phyloP scores from a whole-genome alignment of 148 eudicot species.

The Fagopyrum tataricum region DNA sequence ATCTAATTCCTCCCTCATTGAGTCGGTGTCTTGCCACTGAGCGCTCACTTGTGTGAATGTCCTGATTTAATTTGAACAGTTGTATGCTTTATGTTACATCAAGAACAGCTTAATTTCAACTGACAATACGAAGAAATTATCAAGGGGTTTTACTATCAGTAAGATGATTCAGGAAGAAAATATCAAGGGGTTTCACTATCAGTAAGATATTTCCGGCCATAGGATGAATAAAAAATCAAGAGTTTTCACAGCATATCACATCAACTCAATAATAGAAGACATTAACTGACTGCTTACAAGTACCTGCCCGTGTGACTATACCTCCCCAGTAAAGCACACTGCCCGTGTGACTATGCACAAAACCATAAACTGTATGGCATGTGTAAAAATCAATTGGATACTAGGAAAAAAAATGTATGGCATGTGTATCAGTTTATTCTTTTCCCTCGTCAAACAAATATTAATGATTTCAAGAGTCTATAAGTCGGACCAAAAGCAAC shows the following conservation, averaged over 20 bases:
- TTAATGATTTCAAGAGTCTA: not conserved
- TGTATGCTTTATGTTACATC: not conserved
- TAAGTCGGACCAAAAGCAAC: not conserved
- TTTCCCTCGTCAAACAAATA: not conserved
- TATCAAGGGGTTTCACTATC: not conserved
- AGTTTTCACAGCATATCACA: not conserved
- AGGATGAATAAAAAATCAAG: not conserved
- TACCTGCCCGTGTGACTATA: too few species aligned
- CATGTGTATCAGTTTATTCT: not conserved
- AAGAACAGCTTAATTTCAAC: not conserved
- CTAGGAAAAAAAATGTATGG: too few species aligned
- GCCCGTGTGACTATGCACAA: too few species aligned
- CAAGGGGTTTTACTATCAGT: not conserved
- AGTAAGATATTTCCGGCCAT: not conserved
- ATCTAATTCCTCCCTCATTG: conserved; percentile 97
- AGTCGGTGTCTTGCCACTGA: conserved; percentile 98
- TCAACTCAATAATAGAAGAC: not conserved
- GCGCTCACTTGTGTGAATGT: conserved; percentile 97
- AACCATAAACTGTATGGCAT: too few species aligned
- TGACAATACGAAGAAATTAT: not conserved
- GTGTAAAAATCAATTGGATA: too few species aligned
- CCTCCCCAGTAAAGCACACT: too few species aligned
- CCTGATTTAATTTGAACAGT: conserved; percentile 30
- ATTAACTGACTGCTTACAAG: not conserved
- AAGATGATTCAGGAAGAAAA: not conserved